These are phyloP conservation scores for Jaapia argillacea DNA, from an alignment of 768 basidiomycete genomes.

Conservation along the genomic window DNA sequence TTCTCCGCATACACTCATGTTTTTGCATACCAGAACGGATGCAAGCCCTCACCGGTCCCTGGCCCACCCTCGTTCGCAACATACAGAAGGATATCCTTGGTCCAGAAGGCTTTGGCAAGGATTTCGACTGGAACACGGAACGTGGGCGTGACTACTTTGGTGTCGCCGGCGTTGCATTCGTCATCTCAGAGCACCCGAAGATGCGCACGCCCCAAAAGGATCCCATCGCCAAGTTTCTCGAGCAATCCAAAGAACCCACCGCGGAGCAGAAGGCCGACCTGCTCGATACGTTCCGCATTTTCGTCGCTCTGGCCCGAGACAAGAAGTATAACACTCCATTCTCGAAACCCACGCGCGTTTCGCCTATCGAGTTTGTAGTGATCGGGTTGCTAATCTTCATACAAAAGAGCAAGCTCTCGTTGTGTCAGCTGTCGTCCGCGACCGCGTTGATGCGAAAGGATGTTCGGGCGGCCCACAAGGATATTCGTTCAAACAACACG, in stretches of 20 bases:
- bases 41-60: slow-evolving; percentile 51
- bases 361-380: slow-evolving; percentile 62
- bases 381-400: slow-evolving; percentile 43
- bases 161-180: neutral
- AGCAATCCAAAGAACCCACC: slow-evolving; percentile 16
- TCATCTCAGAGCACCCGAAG: slow-evolving; percentile 5
- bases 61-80: slow-evolving; percentile 48
- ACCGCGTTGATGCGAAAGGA: slow-evolving; percentile 42
- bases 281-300: slow-evolving; percentile 33
- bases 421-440: slow-evolving; percentile 30
- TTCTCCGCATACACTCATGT: neutral
- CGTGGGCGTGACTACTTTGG: slow-evolving; percentile 13
- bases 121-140: slow-evolving; percentile 24
- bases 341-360: slow-evolving; percentile 35
- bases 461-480: slow-evolving; percentile 45
- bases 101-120: slow-evolving; percentile 15
- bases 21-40: slow-evolving; percentile 41
- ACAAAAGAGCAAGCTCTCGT: slow-evolving; percentile 29
- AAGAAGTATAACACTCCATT: slow-evolving; percentile 25
- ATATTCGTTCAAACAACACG: slow-evolving; percentile 55
- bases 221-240: slow-evolving; percentile 23
- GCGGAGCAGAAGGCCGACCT: slow-evolving; percentile 22
- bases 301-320: slow-evolving; percentile 34
- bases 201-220: slow-evolving; percentile 10
- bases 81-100: slow-evolving; percentile 37